Evolutionary conservation across 768 basidiomycete genomes (phyloP).

Genomic region (Tremella yokohamensis): DNA sequence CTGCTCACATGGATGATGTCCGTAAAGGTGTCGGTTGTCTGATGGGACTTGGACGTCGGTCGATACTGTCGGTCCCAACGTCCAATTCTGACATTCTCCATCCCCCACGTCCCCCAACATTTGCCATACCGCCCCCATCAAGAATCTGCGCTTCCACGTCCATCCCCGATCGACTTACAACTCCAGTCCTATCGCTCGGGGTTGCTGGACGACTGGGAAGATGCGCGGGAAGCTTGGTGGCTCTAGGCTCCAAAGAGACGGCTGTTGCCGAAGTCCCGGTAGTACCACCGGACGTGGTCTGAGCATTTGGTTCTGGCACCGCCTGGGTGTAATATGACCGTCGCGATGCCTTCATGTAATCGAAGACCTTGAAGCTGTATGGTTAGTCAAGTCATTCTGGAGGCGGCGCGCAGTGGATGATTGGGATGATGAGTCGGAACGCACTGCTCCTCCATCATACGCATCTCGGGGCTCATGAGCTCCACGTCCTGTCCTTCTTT

Average conservation of each 20-base stretch:
- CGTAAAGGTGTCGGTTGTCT: constrained; percentile 6
- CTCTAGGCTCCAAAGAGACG: constrained; percentile 13
- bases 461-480: constrained; percentile 82
- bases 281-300: constrained; percentile 25
- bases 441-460: constrained; percentile 97
- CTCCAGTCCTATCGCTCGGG: constrained; percentile 42
- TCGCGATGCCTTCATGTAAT: constrained; percentile 86
- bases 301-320: constrained; percentile 1
- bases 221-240: constrained; percentile 8
- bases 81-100: constrained; percentile 16
- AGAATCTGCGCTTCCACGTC: constrained; percentile 51
- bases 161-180: constrained; percentile 40
- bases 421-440: constrained; percentile 7
- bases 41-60: constrained; percentile 7
- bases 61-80: constrained; percentile 1
- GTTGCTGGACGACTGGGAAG: constrained; percentile 35
- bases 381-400: constrained; percentile 6
- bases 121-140: constrained; percentile 50
- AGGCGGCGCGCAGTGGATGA: too few species aligned
- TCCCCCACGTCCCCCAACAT: constrained; percentile 34
- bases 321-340: constrained; percentile 84
- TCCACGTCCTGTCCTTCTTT: constrained; percentile 86
- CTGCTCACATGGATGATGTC: constrained; percentile 8
- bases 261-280: constrained; percentile 32
- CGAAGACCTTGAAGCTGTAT: constrained; percentile 79